Evolutionary conservation across 2,329 filamentous ascomycete species (phyloP), one percentile per base, ranked within the genome.

Genomic region (Ophiostoma populinum): DNA sequence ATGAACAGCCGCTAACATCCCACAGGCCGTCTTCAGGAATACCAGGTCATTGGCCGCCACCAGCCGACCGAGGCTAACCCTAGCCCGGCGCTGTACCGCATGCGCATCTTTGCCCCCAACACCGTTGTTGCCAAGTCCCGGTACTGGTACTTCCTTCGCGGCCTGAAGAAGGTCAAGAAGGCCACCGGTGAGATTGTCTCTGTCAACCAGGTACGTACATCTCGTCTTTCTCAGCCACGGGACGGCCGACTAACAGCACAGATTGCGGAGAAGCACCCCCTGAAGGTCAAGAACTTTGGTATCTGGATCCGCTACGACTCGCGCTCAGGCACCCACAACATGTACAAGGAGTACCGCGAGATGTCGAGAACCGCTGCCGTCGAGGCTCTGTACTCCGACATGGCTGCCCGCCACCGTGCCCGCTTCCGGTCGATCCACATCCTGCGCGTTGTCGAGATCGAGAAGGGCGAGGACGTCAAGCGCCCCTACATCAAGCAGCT

Each of bases 331-430:
- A 98, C 90, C 55, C 90, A 98, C 85, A 98, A 98, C 80, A 98
- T 98, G 90, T 98, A 98, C 83, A 95, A 95, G 79, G 90, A 98
- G 79, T 95, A 94, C 80, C 82, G 90, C 61, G 90, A 95, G 75
- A 81, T 95, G 75, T 87, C 81, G 60, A 75, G 90, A 65, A 81
- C 79, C 56, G 87, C 90, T 51, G 90, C 90, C 49, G 87, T 95
- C 56, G 81, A 95, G 67, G 67, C 87, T 51, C 76, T 98, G 59
- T 98, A 98, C 80, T 81, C 90, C 67, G 90, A 98, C 71, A 95
- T 98, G 90, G 85, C 90, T 52, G 87, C 92, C 63, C 83, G 90
- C 62, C 90, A 98, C 77, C 85, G 82, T 60, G 79, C 90, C 57
- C 82, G 90, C 56, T 98, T 98, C 75, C 77, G 90, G 67, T 92